phyloP scores from a whole-genome alignment of 495 filamentous ascomycete species.

The Trichoderma asperelloides region DNA sequence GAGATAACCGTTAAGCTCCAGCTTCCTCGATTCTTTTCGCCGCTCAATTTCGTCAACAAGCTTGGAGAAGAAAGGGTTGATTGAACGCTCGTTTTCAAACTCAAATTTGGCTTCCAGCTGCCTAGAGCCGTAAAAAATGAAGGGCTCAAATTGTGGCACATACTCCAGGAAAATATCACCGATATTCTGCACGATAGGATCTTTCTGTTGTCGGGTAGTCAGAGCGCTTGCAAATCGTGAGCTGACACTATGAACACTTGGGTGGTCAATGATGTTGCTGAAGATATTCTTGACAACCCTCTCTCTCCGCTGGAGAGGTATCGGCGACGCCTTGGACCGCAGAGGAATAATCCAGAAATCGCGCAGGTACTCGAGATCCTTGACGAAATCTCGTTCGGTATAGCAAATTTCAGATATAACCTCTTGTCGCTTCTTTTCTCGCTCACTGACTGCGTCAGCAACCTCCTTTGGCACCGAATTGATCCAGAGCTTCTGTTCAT shows the following conservation, averaged over 20 bases:
- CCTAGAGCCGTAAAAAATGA: conserved; percentile 93
- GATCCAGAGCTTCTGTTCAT: conserved; percentile 99
- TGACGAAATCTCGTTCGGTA: conserved; percentile 97
- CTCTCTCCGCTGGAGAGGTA: conserved; percentile 80
- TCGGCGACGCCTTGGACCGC: conserved; percentile 66
- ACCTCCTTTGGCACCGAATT: conserved; percentile 95
- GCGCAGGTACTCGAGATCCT: conserved; percentile 93
- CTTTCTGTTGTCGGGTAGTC: conserved; percentile 83
- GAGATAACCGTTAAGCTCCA: conserved; percentile 95
- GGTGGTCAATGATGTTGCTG: conserved; percentile 79
- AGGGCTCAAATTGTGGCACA: conserved; percentile 86
- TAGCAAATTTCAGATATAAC: conserved; percentile 98
- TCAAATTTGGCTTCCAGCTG: conserved; percentile 96
- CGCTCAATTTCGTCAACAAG: conserved; percentile 98
- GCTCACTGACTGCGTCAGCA: conserved; percentile 76
- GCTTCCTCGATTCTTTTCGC: conserved; percentile 89
- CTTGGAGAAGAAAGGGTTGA: conserved; percentile 74
- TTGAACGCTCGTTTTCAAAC: conserved; percentile 89
- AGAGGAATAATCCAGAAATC: conserved; percentile 99
- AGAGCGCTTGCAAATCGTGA: conserved; percentile 75
- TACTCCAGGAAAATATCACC: conserved; percentile 93
- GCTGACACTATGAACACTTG: conserved; percentile 78
- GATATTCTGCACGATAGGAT: conserved; percentile 76
- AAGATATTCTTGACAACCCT: conserved; percentile 92
- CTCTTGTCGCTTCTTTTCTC: conserved; percentile 95